Conservation (phyloP, 352 stramenopile genomes). For the Globisporangium rhizosaccharum region DNA sequence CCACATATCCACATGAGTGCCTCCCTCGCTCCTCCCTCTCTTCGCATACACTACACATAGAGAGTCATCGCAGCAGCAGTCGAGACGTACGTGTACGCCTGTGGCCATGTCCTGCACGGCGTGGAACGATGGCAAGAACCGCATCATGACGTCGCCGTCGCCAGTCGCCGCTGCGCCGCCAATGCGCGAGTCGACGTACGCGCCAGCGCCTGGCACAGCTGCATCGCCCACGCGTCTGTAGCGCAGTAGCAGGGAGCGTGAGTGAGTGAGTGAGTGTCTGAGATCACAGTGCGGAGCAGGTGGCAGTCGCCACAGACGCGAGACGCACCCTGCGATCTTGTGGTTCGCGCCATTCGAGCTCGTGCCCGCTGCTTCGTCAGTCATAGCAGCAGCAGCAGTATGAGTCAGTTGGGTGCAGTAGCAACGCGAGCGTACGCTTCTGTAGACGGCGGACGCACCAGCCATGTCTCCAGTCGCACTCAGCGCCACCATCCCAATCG, state of each 20-base stretch:
- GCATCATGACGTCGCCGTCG: slow-evolving; percentile 91
- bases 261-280: not conserved
- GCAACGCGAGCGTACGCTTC: not conserved
- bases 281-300: not conserved
- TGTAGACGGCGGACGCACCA: slow-evolving; percentile 15
- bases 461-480: slow-evolving; percentile 59
- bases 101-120: slow-evolving; percentile 77
- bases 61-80: not conserved
- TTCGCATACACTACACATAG: too few relatives aligned
- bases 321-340: slow-evolving; percentile 77
- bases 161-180: slow-evolving; percentile 83
- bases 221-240: slow-evolving; percentile 84
- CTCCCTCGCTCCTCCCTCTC: not conserved
- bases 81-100: slow-evolving; percentile 53
- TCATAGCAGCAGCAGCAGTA: not conserved
- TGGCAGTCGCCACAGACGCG: too few relatives aligned
- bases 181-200: slow-evolving; percentile 79
- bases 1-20: not conserved
- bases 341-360: slow-evolving; percentile 89
- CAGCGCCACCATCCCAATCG: slow-evolving; percentile 86
- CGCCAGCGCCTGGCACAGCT: slow-evolving; percentile 75
- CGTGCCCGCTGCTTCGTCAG: slow-evolving; percentile 42
- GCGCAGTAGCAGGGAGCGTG: not conserved
- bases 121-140: slow-evolving; percentile 83
- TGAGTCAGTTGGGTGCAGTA: not conserved